Percentiles rank a stretch among this genome's conserved stretches.
These are phyloP conservation scores for Linanthus parryae DNA, from an alignment of 148 eudicot species.

Conservation along the genomic window DNA sequence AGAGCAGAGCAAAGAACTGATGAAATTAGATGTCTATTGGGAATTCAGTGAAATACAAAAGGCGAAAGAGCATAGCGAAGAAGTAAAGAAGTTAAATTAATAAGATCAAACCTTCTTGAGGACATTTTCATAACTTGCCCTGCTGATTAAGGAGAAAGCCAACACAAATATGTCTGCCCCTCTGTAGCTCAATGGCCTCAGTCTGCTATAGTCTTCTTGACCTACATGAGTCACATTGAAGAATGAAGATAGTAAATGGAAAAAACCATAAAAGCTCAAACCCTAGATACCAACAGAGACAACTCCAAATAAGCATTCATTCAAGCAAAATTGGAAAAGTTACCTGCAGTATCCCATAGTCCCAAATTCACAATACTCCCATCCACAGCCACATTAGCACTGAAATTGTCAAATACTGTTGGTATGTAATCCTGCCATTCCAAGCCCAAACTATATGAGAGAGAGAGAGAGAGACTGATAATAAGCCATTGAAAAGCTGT, in stretches of 20 bases:
- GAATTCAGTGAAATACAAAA: not conserved
- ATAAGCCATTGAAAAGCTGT: too few relatives aligned
- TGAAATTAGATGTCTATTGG: too few relatives aligned
- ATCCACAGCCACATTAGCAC: constrained; percentile 59
- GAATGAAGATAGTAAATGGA: too few relatives aligned
- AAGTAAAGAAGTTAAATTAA: not conserved
- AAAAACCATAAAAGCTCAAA: too few relatives aligned
- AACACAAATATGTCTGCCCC: constrained; percentile 91
- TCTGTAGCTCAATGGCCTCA: constrained; percentile 95
- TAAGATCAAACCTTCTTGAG: constrained; percentile 98
- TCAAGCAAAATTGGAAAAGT: not conserved
- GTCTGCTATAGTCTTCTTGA: constrained; percentile 89
- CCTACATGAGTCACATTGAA: too few relatives aligned
- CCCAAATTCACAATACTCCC: constrained; percentile 86
- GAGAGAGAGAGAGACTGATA: too few relatives aligned
- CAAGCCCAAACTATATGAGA: too few relatives aligned
- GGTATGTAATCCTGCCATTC: constrained; percentile 84
- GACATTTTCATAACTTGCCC: constrained; percentile 95
- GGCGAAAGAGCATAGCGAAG: constrained; percentile 1
- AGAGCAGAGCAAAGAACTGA: too few relatives aligned
- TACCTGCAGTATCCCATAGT: constrained; percentile 95
- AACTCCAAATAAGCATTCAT: not conserved
- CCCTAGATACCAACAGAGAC: too few relatives aligned
- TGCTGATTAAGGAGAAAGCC: constrained; percentile 87
- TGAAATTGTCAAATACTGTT: constrained; percentile 83